These are phyloP conservation scores for Yamadazyma trypodendri DNA, from an alignment of 1,139 yeast genomes.

Conservation along the genomic window DNA sequence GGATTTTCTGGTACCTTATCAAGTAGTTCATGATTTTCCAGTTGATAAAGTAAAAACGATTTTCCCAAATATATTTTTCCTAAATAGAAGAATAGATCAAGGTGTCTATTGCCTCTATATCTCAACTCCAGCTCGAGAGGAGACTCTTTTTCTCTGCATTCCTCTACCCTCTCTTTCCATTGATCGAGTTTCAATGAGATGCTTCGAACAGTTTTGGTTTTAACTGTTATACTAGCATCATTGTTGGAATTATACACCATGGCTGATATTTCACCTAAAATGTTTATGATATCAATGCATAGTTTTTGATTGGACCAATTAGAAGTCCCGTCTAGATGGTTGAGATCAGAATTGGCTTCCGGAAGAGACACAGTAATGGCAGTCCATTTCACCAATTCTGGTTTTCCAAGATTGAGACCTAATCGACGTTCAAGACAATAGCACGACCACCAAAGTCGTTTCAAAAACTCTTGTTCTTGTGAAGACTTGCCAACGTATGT, in stretches of 20 bases:
- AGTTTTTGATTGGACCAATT: constrained; percentile 17
- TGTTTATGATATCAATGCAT: constrained; percentile 14
- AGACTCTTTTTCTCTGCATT: constrained; percentile 14
- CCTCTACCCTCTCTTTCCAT: constrained; percentile 12
- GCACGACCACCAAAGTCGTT: constrained; percentile 21
- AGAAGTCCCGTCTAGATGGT: constrained; percentile 15
- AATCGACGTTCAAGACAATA: constrained; percentile 18
- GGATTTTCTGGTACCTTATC: constrained; percentile 9
- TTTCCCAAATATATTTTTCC: constrained; percentile 20
- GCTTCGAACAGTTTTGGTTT: constrained; percentile 13
- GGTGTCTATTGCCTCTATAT: constrained; percentile 17
- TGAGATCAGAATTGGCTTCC: constrained; percentile 10
- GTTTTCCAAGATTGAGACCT: constrained; percentile 18
- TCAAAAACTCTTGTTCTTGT: constrained; percentile 14
- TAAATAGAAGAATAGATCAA: constrained; percentile 17
- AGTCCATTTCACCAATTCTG: constrained; percentile 13
- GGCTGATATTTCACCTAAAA: constrained; percentile 17
- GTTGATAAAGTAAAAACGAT: constrained; percentile 19
- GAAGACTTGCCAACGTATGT: constrained; percentile 5
- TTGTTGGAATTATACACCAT: constrained; percentile 10
- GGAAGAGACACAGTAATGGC: constrained; percentile 17
- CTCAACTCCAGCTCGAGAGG: constrained; percentile 12
- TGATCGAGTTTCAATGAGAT: constrained; percentile 12
- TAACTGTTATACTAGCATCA: constrained; percentile 12
- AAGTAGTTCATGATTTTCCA: constrained; percentile 14